Conservation (phyloP, 345 rosid species). For the Melaleuca quinquenervia region DNA sequence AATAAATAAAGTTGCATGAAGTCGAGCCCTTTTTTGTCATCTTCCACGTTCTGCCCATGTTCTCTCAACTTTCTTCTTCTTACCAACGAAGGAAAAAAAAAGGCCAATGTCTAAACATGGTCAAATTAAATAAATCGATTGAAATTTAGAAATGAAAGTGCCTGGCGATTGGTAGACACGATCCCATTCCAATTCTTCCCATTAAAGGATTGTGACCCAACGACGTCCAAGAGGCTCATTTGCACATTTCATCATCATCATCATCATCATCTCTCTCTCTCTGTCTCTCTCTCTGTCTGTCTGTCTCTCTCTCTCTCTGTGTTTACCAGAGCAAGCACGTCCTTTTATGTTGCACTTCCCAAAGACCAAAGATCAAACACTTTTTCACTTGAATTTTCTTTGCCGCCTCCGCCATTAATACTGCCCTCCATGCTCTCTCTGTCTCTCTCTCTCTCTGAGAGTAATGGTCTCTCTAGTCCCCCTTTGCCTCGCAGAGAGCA, state of each 20-base stretch:
- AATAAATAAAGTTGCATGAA: neutral
- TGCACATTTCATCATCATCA: neutral
- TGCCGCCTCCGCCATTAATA: constrained; percentile 26
- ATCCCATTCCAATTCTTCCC: neutral
- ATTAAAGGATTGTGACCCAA: neutral
- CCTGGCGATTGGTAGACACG: neutral
- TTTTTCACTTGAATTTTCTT: neutral
- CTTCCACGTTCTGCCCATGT: neutral
- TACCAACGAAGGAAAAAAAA: too few species aligned
- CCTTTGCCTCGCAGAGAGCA: neutral
- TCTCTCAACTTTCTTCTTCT: neutral
- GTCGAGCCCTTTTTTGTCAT: neutral
- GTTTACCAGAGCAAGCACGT: neutral
- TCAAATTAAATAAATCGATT: neutral
- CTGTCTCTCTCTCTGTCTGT: neutral
- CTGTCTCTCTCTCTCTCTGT: neutral
- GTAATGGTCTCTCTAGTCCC: neutral
- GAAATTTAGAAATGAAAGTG: neutral
- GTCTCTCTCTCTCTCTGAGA: neutral
- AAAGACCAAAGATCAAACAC: neutral
- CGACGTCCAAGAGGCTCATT: neutral
- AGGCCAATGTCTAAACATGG: neutral
- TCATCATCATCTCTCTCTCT: constrained; percentile 2
- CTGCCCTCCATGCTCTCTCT: neutral
- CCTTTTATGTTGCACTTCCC: constrained; percentile 5